Conservation (phyloP, 768 basidiomycete genomes). For the Termitomyces sp. region DNA sequence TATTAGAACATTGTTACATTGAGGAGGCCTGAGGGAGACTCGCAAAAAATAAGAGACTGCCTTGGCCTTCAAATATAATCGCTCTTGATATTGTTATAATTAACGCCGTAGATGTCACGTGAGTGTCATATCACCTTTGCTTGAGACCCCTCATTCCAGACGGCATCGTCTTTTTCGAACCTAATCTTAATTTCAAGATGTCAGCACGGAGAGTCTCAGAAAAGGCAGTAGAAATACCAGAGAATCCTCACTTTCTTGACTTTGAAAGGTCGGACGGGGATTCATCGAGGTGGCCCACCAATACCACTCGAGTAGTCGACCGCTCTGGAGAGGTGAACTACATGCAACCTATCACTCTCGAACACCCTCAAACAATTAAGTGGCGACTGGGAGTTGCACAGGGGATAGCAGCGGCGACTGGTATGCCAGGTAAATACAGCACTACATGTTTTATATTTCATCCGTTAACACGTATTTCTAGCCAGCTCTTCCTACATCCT, state of each 20-base stretch:
- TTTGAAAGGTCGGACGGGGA: constrained; percentile 63
- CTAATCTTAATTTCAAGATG: constrained; percentile 11
- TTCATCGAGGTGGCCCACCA: constrained; percentile 44
- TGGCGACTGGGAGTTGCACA: constrained; percentile 49
- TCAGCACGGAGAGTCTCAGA: constrained; percentile 24
- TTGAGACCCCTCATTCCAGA: too few relatives aligned
- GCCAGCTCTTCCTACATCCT: constrained; percentile 55
- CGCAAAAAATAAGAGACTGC: too few relatives aligned
- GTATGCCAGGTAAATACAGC: constrained; percentile 41
- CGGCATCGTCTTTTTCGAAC: not conserved
- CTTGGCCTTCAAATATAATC: not conserved
- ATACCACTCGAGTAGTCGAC: constrained; percentile 49
- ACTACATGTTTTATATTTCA: not conserved
- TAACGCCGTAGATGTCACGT: not conserved
- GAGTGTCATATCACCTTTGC: too few relatives aligned
- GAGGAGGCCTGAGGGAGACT: too few relatives aligned
- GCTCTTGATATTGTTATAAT: constrained; percentile 5
- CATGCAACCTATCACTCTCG: constrained; percentile 48
- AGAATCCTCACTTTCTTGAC: constrained; percentile 48
- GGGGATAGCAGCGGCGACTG: constrained; percentile 35
- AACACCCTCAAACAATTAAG: constrained; percentile 45
- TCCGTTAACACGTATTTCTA: constrained; percentile 18
- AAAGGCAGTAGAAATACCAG: constrained; percentile 30
- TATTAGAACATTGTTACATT: not conserved
- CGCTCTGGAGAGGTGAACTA: constrained; percentile 64